Percentiles rank a stretch among this genome's conserved stretches.
Evolutionary conservation across 2,329 filamentous ascomycete genomes (phyloP).

Genomic region (Alternaria sp.): DNA sequence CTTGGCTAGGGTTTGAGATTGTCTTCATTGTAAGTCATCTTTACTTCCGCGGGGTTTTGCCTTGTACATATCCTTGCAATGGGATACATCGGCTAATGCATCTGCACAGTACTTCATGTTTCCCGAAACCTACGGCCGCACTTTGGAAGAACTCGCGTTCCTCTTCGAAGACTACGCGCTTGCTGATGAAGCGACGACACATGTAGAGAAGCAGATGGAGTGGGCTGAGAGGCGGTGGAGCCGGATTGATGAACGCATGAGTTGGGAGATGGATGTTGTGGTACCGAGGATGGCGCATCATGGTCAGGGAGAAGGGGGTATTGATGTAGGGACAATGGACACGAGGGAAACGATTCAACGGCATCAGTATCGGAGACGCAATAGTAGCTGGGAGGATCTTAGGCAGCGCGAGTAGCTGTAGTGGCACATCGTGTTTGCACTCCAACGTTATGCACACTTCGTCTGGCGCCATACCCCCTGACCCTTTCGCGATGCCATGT

Average conservation of each 20-base stretch:
- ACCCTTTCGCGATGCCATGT: not conserved
- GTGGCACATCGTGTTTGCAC: not conserved
- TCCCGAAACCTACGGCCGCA: conserved; percentile 73
- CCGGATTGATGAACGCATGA: conserved; percentile 12
- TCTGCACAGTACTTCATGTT: conserved; percentile 64
- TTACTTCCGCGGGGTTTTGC: no score
- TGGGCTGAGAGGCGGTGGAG: conserved; percentile 13
- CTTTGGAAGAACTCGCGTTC: conserved; percentile 69
- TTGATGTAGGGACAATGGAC: not conserved
- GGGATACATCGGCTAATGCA: not conserved
- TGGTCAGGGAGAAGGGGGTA: not conserved
- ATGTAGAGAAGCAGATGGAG: conserved; percentile 43
- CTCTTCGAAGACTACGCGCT: conserved; percentile 39
- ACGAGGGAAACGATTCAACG: not conserved
- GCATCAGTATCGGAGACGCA: not conserved
- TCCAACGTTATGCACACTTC: not conserved
- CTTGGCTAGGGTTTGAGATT: conserved; percentile 66
- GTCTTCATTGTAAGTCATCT: conserved; percentile 56
- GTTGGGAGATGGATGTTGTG: conserved; percentile 22
- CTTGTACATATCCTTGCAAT: no score
- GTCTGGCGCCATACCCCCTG: not conserved
- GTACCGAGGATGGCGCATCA: not conserved
- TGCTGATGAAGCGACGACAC: conserved; percentile 36
- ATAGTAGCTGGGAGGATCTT: not conserved
- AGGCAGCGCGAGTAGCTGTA: not conserved